Base-by-base conservation (phyloP, 106 monocot species). In the Apostasia ramifera region DNA sequence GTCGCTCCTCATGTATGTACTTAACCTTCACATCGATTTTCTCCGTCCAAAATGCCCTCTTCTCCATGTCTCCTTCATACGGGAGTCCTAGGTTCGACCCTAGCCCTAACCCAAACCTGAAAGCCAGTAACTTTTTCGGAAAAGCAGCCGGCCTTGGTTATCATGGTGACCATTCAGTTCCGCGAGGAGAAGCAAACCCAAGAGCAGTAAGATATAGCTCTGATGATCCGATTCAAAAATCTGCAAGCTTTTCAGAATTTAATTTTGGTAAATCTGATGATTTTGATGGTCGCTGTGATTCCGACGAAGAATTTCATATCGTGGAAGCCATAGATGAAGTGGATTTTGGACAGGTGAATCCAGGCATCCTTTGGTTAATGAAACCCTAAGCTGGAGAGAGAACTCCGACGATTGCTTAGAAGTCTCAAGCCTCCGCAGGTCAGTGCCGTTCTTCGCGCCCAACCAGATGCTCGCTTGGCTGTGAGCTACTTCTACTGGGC, bases 401-500 rank as follows among this genome's bases (percentile, higher is more conserved):
- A 89, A 61, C 82, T 97, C 1, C 75, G 82, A 52, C 84, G 72
- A 56, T 67, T 87, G 5, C 74, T 92, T 1, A 76, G 89, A 41
- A 76, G 70, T 69, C 80, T 92, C 38, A 83, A 78, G 2, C 79
- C 89, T 1, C 71, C 46, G 6, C 92, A 92, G 47, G 59, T 97
- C 10, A 61, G 62, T 41, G 80, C 89, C 7, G 86, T 97, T 40
- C 82, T 97, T 58, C 80, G 81, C 11, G 65, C 65, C 55, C 86
- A 83, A 70, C 46, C 78, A 2, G 97, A 97, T 49, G 70, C 69
- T 40, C 88, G 95, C 44, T 8, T 76, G 9, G 72, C 92, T n/a
- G 82, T 85, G 39, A 79, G 68, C 63, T 92, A 86, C 76, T 97
- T 97, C 77, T 81, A 70, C 67, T 97, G 97, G 97, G 92, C 86